phyloP scores from a whole-genome alignment of 768 basidiomycete species.

The Lactarius pseudohatsudake region DNA sequence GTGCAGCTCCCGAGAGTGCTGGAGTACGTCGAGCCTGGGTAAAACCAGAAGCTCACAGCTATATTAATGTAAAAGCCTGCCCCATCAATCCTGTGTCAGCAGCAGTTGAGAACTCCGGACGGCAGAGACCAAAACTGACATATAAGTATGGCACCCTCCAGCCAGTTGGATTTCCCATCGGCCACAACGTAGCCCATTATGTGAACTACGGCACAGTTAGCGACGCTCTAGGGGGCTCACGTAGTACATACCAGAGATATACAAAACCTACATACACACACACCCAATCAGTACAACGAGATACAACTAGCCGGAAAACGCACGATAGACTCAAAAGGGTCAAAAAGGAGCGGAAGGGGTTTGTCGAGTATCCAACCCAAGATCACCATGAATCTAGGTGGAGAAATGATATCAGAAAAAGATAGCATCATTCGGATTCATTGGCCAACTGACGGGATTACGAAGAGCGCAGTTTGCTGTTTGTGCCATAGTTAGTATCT shows the following conservation, averaged over 20 bases:
- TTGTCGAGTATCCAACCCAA: constrained; percentile 82
- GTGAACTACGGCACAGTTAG: constrained; percentile 31
- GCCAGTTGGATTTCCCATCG: constrained; percentile 90
- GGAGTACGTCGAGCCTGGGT: constrained; percentile 43
- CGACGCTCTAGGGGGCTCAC: background rate
- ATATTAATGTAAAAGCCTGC: constrained; percentile 56
- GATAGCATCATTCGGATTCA: background rate
- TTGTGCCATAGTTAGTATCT: constrained; percentile 9
- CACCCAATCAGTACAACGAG: background rate
- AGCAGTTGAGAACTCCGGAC: background rate
- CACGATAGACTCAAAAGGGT: constrained; percentile 76
- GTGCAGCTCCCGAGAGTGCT: constrained; percentile 35
- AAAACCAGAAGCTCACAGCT: constrained; percentile 54
- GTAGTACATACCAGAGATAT: constrained; percentile 45
- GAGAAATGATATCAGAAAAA: constrained; percentile 6
- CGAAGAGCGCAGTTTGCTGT: constrained; percentile 72
- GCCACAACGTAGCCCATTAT: constrained; percentile 84
- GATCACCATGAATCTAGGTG: constrained; percentile 63
- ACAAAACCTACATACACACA: constrained; percentile 34
- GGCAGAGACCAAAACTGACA: constrained; percentile 39
- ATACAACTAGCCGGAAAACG: background rate
- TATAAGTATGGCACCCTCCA: constrained; percentile 85
- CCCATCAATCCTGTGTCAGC: constrained; percentile 10
- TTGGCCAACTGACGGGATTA: constrained; percentile 53
- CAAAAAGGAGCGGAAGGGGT: constrained; percentile 78